Base-by-base conservation (phyloP, 768 basidiomycete species). In the Galerina marginata region DNA sequence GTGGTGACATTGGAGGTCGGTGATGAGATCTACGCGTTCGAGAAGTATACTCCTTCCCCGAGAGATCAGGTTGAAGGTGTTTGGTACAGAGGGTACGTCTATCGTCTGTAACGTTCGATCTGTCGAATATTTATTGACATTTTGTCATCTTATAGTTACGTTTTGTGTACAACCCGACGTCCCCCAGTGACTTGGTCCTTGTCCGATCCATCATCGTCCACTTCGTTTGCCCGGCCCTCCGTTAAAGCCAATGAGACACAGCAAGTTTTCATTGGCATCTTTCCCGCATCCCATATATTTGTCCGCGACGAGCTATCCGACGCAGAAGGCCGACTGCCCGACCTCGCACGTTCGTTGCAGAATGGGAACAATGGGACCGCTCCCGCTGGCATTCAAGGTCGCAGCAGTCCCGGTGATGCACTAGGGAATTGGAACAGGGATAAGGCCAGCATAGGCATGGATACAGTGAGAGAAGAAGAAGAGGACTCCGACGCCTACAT, bases 11-110 rank as follows among this genome's bases (percentile, higher is more conserved):
- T 99, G 57, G 95, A 97, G 66, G 91, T 98, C 29, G 96, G 96
- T 48, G 96, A 97, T 74, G 96, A 98, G 71, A 88, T 99, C 37
- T 98, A 98, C 75, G 95, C 95, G 15, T 98, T 98, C 69, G 96
- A 99, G 78, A 89, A 89, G 71, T 96, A 95, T 73, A 88, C 82
- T 0, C 89, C 90, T 10, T 79, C 79, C 52, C 82, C 79, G 58
- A 91, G 89, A 69, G 91, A 92, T 60, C 70, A 72, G 54, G 86
- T 85, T 11, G 91, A 92, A 56, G 89, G 89, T 16, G 74, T 87
- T 14, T 99, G 96, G 96, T 98, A 94, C 75, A 82, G 96, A 78
- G 96, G 96, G 92, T 97, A 73, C 74, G 92, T 86, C 60, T 64
- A 40, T 43, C 43, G 15, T 59, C 25, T 14, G 54, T 48, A 29